A percentile compares a stretch with the other conserved stretches of the same genome.
These are phyloP conservation scores for Cladosporium austrohemisphaericum DNA, from an alignment of 2,329 filamentous ascomycete genomes.

Conservation along the genomic window DNA sequence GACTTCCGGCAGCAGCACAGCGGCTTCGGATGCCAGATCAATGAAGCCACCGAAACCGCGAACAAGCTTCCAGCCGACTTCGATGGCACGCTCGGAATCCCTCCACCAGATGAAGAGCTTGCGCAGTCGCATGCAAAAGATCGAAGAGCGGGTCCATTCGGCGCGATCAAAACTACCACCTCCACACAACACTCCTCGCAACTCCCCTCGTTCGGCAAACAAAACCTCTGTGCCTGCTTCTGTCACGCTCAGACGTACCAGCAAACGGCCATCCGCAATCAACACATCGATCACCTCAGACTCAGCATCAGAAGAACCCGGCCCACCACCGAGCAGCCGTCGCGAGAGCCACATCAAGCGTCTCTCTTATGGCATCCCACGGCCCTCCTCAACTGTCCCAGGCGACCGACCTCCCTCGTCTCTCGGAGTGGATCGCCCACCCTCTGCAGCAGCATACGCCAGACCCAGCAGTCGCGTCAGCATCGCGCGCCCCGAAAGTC, in stretches of 20 bases:
- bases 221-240: slow-evolving; percentile 47
- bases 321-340: slow-evolving; percentile 9
- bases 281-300: slow-evolving; percentile 13
- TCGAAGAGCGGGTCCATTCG: slow-evolving; percentile 89
- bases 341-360: slow-evolving; percentile 38
- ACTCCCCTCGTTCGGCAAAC: slow-evolving; percentile 61
- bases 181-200: slow-evolving; percentile 72
- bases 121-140: slow-evolving; percentile 93
- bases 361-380: slow-evolving; percentile 48
- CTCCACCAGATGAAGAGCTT: slow-evolving; percentile 89
- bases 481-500: slow-evolving; percentile 16
- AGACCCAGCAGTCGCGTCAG: slow-evolving; percentile 73
- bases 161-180: slow-evolving; percentile 88
- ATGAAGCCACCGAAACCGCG: slow-evolving; percentile 42
- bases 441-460: slow-evolving; percentile 40
- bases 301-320: background rate
- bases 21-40: slow-evolving; percentile 23
- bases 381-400: slow-evolving; percentile 19
- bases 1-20: slow-evolving; percentile 26
- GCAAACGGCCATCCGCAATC: slow-evolving; percentile 54
- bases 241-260: slow-evolving; percentile 63
- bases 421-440: slow-evolving; percentile 24
- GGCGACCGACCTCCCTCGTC: slow-evolving; percentile 24
- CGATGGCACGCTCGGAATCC: slow-evolving; percentile 63
- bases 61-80: slow-evolving; percentile 27